phyloP scores from a whole-genome alignment of 345 rosid genomes.

The Eucalyptus cloeziana region DNA sequence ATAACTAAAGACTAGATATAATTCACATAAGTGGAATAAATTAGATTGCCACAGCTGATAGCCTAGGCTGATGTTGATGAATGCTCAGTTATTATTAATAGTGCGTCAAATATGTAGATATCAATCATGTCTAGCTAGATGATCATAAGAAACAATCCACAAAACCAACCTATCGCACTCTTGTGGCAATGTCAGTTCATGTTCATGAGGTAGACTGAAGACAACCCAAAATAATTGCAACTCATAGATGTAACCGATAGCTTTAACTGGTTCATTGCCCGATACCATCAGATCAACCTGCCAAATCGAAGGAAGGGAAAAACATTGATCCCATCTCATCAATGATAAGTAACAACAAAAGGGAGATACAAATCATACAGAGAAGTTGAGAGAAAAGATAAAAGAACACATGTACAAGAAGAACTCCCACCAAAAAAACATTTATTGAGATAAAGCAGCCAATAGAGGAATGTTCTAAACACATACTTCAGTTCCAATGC shows the following conservation, averaged over 20 bases:
- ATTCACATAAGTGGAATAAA: background rate
- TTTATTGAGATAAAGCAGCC: background rate
- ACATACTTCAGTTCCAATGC: slow-evolving; percentile 80
- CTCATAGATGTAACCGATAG: slow-evolving; percentile 38
- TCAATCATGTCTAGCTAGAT: background rate
- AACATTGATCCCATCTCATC: background rate
- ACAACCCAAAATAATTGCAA: slow-evolving; percentile 59
- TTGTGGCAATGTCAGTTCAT: slow-evolving; percentile 42
- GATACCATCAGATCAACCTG: slow-evolving; percentile 88
- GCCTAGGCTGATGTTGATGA: background rate
- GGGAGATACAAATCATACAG: background rate
- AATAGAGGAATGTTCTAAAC: background rate
- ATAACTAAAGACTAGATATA: background rate
- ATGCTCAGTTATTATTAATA: background rate
- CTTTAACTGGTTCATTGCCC: slow-evolving; percentile 71
- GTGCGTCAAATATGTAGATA: background rate
- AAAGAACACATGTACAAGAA: background rate
- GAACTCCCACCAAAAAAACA: background rate
- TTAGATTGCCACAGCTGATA: background rate
- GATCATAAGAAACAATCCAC: background rate
- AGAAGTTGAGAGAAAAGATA: background rate
- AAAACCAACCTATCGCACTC: slow-evolving; percentile 37
- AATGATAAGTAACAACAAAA: background rate
- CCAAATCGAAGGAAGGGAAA: background rate
- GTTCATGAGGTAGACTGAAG: slow-evolving; percentile 42